phyloP scores from a whole-genome alignment of 371 early-diverging fungal genomes.

The Mucor saturninus region DNA sequence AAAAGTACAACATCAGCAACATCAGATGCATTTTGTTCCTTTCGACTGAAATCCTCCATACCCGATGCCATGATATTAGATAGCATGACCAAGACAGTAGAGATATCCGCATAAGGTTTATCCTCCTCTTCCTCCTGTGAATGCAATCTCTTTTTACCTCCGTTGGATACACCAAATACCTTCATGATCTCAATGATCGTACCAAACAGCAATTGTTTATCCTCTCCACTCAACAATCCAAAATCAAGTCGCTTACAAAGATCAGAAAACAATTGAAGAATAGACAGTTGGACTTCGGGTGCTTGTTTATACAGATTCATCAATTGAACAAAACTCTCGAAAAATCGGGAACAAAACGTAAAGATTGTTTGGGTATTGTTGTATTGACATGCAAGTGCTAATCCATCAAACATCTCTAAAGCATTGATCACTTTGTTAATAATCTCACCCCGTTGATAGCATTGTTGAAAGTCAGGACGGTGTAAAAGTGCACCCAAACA shows the following conservation, averaged over 20 bases:
- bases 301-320: constrained; percentile 68
- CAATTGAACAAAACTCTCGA: constrained; percentile 68
- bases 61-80: constrained; percentile 65
- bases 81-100: constrained; percentile 64
- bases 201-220: constrained; percentile 52
- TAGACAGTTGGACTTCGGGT: constrained; percentile 67
- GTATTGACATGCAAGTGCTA: constrained; percentile 73
- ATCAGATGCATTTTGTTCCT: constrained; percentile 1
- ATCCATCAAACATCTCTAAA: constrained; percentile 81
- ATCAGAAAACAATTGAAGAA: constrained; percentile 64
- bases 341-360: constrained; percentile 60
- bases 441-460: constrained; percentile 62
- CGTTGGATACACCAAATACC: constrained; percentile 56
- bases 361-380: constrained; percentile 67
- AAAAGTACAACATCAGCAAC: constrained; percentile 74
- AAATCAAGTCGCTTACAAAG: constrained; percentile 58
- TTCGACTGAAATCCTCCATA: constrained; percentile 58
- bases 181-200: constrained; percentile 55
- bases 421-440: constrained; percentile 67
- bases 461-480: constrained; percentile 60
- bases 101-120: constrained; percentile 71
- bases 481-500: constrained; percentile 60
- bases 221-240: constrained; percentile 43
- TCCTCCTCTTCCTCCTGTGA: constrained; percentile 67
- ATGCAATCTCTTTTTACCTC: constrained; percentile 59